Conservation (phyloP, 805 yeast genomes). For the Sugiyamaella lignohabitans region DNA sequence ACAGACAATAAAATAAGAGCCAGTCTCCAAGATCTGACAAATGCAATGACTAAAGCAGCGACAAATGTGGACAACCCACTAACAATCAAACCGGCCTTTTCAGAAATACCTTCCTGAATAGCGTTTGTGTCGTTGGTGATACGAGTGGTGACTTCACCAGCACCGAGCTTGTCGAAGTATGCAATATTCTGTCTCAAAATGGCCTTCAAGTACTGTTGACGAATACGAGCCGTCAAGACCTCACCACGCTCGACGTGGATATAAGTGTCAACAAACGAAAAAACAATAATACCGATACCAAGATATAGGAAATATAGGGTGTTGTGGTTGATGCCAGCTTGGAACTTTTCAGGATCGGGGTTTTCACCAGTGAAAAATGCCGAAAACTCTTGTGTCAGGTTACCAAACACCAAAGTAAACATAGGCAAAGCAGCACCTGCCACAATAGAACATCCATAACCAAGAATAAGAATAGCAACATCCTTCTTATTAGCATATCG, state of each 20-base stretch:
- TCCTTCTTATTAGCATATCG: constrained; percentile 32
- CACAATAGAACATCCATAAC: constrained; percentile 30
- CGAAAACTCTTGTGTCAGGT: constrained; percentile 34
- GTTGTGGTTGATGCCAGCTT: constrained; percentile 30
- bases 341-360: constrained; percentile 27
- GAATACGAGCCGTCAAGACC: constrained; percentile 35
- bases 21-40: constrained; percentile 33
- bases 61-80: constrained; percentile 36
- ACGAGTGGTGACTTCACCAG: constrained; percentile 40
- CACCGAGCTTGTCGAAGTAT: constrained; percentile 37
- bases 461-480: constrained; percentile 25
- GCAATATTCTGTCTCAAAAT: constrained; percentile 37
- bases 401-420: constrained; percentile 38
- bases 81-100: constrained; percentile 36
- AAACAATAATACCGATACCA: constrained; percentile 33
- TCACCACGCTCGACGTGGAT: constrained; percentile 37
- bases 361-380: constrained; percentile 25
- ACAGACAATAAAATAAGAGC: constrained; percentile 32
- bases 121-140: constrained; percentile 37
- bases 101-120: constrained; percentile 39
- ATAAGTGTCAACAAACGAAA: constrained; percentile 31
- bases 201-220: constrained; percentile 33
- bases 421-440: constrained; percentile 38
- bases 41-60: constrained; percentile 34
- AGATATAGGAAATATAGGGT: constrained; percentile 37